Base-by-base conservation (phyloP, 768 basidiomycete species). In the Leccinum rimulosum region DNA sequence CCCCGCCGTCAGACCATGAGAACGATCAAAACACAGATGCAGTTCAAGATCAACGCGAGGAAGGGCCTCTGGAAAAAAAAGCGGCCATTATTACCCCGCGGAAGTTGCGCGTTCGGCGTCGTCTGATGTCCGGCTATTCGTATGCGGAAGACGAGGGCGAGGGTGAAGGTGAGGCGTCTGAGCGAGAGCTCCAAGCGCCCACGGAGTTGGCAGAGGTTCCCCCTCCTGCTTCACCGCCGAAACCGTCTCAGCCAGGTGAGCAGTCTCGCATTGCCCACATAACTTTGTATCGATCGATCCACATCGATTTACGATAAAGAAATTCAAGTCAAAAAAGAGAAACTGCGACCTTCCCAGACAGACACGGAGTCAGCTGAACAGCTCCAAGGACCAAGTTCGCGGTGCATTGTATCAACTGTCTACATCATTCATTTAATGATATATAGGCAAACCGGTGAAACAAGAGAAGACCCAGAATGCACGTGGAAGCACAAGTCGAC, bases 381-480 rank as follows among this genome's bases (percentile, higher is more conserved):
- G 4, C 22, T 36, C 30, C 40, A 45, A 17, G 35, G 19, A 43
- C 50, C 5, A 0, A 52, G 69, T 69, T 54, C 6, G 22, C 19
- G 14, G 7, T 19, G 9, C 5, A 30, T 55, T 9, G 3, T 19
- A 9, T 33, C 1, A 8, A 22, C 9, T 2, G 12, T 43, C 25
- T 15, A 4, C n/a, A 30, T 48, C 2, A 15, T 35, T 22, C 22
- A 15, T 27, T 59, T 6, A 55, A 38, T 17, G n/a, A 10, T 7
- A 8, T n/a, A 40, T 19, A 70, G 68, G 47, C 35, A 64, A 36
- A 3, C 55, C 52, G 4, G 55, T 67, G 45, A 71, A 65, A 56
- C 57, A 59, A 47, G 69, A 69, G 12, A 69, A 60, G 25, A 22
- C 1, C 25, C 50, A 45, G n/a, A 52, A 8, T 31, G 47, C 30